Evolutionary conservation across 2,329 filamentous ascomycete genomes (phyloP).

Genomic region (Chrysoporthe austroafricana): DNA sequence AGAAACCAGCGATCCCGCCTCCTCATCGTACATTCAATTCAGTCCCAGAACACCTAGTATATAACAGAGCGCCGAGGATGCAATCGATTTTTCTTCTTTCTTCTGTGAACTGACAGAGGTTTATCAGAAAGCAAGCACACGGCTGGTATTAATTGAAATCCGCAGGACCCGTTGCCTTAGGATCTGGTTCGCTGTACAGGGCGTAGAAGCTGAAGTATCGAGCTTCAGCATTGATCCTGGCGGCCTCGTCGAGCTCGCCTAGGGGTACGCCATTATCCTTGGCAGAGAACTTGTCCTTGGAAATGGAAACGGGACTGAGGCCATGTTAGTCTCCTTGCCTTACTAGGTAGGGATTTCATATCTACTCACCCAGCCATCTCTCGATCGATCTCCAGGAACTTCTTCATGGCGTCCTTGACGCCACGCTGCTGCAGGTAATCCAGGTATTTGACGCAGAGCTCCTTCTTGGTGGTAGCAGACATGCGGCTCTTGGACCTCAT

Average conservation of each 20-base stretch:
- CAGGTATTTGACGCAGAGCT: conserved; percentile 79
- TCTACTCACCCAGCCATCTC: conserved; percentile 78
- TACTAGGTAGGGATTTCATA: neutral
- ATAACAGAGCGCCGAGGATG: conserved; percentile 28
- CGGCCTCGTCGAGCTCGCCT: conserved; percentile 55
- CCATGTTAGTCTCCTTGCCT: conserved; percentile 23
- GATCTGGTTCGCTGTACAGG: conserved; percentile 50
- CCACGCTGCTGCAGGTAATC: conserved; percentile 82
- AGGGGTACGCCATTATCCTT: conserved; percentile 52
- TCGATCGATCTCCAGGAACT: conserved; percentile 80
- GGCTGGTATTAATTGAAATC: conserved; percentile 50
- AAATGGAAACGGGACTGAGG: conserved; percentile 51
- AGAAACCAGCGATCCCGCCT: neutral
- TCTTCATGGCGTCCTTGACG: conserved; percentile 76
- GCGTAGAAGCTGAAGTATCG: conserved; percentile 58
- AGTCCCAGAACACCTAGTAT: conserved; percentile 22
- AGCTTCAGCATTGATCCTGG: conserved; percentile 55
- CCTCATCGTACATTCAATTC: conserved; percentile 20
- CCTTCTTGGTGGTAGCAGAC: conserved; percentile 68
- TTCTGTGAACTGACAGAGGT: neutral
- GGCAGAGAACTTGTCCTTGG: conserved; percentile 41
- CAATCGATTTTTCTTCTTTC: conserved; percentile 18
- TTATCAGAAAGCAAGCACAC: conserved; percentile 6
- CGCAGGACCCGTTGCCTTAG: conserved; percentile 53
- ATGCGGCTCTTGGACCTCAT: conserved; percentile 75